Percentiles rank a stretch among this genome's conserved stretches.
phyloP scores from a whole-genome alignment of 2,329 filamentous ascomycete genomes.

The Colletotrichum horii region DNA sequence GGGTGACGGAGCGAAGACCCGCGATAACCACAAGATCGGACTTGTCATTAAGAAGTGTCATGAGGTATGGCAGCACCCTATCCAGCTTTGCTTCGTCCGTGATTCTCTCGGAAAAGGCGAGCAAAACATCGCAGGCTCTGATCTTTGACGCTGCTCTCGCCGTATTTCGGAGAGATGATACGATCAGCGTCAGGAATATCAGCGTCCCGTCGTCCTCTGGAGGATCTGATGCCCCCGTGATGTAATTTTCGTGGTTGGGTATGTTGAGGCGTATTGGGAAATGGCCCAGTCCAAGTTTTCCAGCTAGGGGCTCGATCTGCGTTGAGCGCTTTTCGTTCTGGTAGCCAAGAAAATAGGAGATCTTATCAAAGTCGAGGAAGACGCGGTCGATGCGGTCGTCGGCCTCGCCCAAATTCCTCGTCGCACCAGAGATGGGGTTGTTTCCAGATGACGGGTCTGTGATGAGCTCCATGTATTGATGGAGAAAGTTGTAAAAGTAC shows the following conservation, averaged over 20 bases:
- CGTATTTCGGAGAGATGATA: constrained; percentile 87
- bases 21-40: constrained; percentile 85
- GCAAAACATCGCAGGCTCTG: constrained; percentile 86
- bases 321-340: constrained; percentile 31
- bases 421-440: constrained; percentile 69
- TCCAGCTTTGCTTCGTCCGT: constrained; percentile 97
- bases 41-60: constrained; percentile 81
- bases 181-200: constrained; percentile 88
- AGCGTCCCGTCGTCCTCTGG: constrained; percentile 86
- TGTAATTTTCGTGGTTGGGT: constrained; percentile 79
- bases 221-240: constrained; percentile 64
- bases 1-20: constrained; percentile 84
- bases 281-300: constrained; percentile 61
- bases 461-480: constrained; percentile 96
- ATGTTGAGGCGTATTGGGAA: constrained; percentile 88
- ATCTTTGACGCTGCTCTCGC: constrained; percentile 86
- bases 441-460: constrained; percentile 88
- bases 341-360: constrained; percentile 90
- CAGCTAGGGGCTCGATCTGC: constrained; percentile 39
- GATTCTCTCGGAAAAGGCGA: constrained; percentile 88
- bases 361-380: constrained; percentile 96
- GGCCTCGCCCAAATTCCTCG: constrained; percentile 80
- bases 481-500: constrained; percentile 97
- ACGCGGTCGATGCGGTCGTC: constrained; percentile 95
- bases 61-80: constrained; percentile 87